A percentile compares a stretch with the other conserved stretches of the same genome.
Conservation (phyloP, 179 eudicot species). For the Sideroxylon spinosum region DNA sequence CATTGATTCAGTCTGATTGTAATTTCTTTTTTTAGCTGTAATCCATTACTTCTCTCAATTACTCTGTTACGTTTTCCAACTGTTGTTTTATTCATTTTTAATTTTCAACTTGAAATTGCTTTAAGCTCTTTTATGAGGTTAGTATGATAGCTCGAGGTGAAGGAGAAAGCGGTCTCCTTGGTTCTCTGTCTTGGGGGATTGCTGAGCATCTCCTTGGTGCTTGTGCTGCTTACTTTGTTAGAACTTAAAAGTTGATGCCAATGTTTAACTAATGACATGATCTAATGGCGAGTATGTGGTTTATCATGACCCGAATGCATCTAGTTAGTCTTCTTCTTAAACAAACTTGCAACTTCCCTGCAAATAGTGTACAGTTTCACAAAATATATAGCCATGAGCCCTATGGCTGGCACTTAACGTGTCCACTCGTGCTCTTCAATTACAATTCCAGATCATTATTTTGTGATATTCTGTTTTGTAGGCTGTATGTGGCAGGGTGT, state of each 20-base stretch:
- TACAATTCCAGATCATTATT: background rate
- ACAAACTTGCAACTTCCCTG: background rate
- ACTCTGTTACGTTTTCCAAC: too few relatives aligned
- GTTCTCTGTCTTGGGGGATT: background rate
- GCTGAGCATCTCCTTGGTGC: background rate
- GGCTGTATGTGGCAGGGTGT: conserved; percentile 65
- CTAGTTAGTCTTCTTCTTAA: background rate
- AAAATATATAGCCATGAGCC: background rate
- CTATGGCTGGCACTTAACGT: background rate
- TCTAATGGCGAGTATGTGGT: background rate
- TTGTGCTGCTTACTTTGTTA: background rate
- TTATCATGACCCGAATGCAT: background rate
- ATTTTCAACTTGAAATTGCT: background rate
- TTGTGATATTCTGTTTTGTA: conserved; percentile 19
- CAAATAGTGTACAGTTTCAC: background rate
- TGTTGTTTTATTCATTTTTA: background rate
- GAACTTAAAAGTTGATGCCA: background rate
- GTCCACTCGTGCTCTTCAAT: background rate
- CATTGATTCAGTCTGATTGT: too few relatives aligned
- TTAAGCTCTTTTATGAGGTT: background rate
- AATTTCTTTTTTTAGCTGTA: too few relatives aligned
- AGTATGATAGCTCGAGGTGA: background rate
- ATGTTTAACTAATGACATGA: background rate
- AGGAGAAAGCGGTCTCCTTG: background rate
- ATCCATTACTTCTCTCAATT: too few relatives aligned